Percentiles rank a stretch among this genome's conserved stretches.
phyloP scores from a whole-genome alignment of 305 asterid genomes.

The Fraxinus dipetala region DNA sequence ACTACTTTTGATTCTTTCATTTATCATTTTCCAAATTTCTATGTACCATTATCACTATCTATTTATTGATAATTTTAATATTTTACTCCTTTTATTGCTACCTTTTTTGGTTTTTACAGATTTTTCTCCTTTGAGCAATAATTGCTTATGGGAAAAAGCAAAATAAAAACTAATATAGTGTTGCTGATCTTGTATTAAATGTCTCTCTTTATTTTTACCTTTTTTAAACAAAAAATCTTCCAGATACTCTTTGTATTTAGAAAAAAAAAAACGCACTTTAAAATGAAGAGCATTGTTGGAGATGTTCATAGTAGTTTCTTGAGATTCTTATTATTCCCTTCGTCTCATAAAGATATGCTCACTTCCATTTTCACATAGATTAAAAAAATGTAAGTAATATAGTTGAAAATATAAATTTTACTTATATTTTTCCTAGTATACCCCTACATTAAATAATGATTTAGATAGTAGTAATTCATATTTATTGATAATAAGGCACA shows the following conservation, averaged over 20 bases:
- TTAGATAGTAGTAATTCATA: neutral
- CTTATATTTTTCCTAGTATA: neutral
- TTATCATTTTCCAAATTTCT: neutral
- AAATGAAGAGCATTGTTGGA: neutral
- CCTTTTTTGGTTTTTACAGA: neutral
- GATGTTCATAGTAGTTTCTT: neutral
- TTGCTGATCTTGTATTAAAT: neutral
- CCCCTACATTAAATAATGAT: neutral
- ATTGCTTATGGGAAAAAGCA: neutral
- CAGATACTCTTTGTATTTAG: neutral
- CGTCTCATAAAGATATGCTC: neutral
- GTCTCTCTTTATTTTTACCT: neutral
- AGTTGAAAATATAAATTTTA: neutral
- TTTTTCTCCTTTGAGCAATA: neutral
- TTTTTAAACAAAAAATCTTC: neutral
- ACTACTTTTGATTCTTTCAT: neutral
- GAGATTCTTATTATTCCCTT: slow-evolving; percentile 1
- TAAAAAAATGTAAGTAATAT: too few species aligned
- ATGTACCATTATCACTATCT: neutral
- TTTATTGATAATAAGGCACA: neutral
- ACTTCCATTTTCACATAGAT: neutral
- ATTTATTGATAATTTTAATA: neutral
- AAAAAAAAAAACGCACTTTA: neutral
- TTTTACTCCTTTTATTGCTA: neutral
- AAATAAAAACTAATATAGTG: neutral